Conservation (phyloP, 1,284 basidiomycete species). For the Heterobasidion occidentale region DNA sequence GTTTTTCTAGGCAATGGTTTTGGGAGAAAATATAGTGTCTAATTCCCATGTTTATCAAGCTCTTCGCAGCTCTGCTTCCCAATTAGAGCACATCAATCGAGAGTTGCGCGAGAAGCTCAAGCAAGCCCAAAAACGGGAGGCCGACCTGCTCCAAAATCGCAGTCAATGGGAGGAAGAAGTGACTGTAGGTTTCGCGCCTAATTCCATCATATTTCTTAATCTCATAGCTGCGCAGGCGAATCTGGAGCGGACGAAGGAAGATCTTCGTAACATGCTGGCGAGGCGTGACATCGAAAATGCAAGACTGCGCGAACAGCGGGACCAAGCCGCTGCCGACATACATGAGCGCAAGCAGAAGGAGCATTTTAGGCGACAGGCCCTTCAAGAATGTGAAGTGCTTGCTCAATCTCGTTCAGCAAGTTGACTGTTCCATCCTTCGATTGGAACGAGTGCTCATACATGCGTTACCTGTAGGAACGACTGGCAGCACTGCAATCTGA, state of each 20-base stretch:
- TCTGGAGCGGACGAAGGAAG: not conserved
- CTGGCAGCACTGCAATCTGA: slow-evolving; percentile 72
- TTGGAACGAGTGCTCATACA: slow-evolving; percentile 4
- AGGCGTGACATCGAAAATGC: slow-evolving; percentile 72
- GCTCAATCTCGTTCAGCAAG: slow-evolving; percentile 62
- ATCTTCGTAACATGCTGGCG: not conserved
- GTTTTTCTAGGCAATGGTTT: too few relatives aligned
- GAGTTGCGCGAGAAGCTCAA: slow-evolving; percentile 22
- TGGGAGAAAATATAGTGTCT: too few relatives aligned
- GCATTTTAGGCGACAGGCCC: slow-evolving; percentile 49
- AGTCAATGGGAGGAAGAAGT: slow-evolving; percentile 39
- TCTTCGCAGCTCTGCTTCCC: slow-evolving; percentile 19
- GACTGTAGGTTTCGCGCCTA: slow-evolving; percentile 25
- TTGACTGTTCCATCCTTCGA: slow-evolving; percentile 13
- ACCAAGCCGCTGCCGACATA: slow-evolving; percentile 69
- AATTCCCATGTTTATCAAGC: too few relatives aligned
- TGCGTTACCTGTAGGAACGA: slow-evolving; percentile 48
- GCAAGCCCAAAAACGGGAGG: slow-evolving; percentile 15
- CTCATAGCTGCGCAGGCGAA: slow-evolving; percentile 2
- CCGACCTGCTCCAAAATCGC: slow-evolving; percentile 27
- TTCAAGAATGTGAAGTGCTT: slow-evolving; percentile 67
- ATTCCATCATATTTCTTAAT: not conserved
- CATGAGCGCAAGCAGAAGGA: slow-evolving; percentile 69
- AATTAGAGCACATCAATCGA: slow-evolving; percentile 26
- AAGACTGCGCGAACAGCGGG: slow-evolving; percentile 76